Base-by-base conservation (phyloP, 1,284 basidiomycete genomes). In the Ceratorhiza oryzae-sativae region DNA sequence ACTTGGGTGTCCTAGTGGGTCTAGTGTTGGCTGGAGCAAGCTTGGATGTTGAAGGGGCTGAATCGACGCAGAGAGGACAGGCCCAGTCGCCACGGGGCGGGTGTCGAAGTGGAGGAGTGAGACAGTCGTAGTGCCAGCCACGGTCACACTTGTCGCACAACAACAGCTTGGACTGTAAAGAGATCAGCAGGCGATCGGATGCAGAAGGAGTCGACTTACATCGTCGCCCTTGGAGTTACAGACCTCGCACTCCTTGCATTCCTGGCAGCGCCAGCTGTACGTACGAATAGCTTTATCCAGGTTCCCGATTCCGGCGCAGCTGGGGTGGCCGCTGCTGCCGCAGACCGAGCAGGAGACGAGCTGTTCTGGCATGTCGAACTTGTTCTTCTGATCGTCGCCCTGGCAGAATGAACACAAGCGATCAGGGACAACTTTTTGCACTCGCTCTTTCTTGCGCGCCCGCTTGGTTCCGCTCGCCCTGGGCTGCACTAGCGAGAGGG, bases 91-190 rank as follows among this genome's bases (percentile, higher is more conserved):
- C 94, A 49, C 87, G 86, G 0, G 94, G 94, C 20, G 88, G 83
- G 74, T 87, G 84, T 68, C 85, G 83, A 18, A 95, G 82, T 1
- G 90, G 88, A 45, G 95, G 94, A 20, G 84, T 79, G 59, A 98
- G 84, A 80, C 96, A 98, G 77, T 92, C 88, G 82, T 90, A 89
- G 80, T 99, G 97, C 93, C 93, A 98, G 42, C 94, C 95, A 84
- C 95, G 86, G 83, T 99, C 97, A 80, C 97, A 99, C 62, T 85
- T 87, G 83, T 98, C 97, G 80, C 97, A 99, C 77, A 98, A 93
- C 75, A 98, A 81, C 77, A 98, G 90, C 72, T 88, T 86, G 71
- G 86, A 88, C 94, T 97, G 79, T 49, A 63, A 67, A 72, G 34
- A 73, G 73, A 73, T 30, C 77, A 74, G 62, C 55, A 53, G 72